phyloP scores from a whole-genome alignment of 2,329 filamentous ascomycete species.

The Beauveria sp. region DNA sequence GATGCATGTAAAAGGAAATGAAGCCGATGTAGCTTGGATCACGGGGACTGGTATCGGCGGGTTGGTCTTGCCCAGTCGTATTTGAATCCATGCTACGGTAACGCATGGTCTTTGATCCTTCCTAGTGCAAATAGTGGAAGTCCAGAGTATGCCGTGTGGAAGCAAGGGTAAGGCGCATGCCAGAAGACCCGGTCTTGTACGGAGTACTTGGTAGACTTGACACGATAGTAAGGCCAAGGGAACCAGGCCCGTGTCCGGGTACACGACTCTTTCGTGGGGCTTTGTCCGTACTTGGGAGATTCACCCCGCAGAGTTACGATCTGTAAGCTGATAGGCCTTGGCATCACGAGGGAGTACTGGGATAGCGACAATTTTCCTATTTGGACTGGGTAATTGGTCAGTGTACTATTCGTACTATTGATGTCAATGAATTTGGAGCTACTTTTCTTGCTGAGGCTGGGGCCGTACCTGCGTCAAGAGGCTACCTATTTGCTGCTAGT shows the following conservation, averaged over 20 bases:
- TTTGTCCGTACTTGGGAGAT: background rate
- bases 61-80: background rate
- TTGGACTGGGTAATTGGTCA: background rate
- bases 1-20: background rate
- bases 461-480: constrained; percentile 6
- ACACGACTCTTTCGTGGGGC: background rate
- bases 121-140: background rate
- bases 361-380: background rate
- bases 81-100: background rate
- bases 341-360: background rate
- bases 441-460: background rate
- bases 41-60: background rate
- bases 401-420: no score
- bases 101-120: constrained; percentile 2
- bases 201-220: background rate
- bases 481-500: background rate
- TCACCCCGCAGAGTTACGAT: background rate
- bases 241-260: background rate
- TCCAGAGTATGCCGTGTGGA: background rate
- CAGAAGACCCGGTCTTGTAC: background rate
- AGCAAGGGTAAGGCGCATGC: background rate
- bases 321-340: background rate
- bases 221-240: background rate
- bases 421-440: background rate
- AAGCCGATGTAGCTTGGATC: background rate